A percentile compares a stretch with the other conserved stretches of the same genome.
Evolutionary conservation across 805 yeast genomes (phyloP).

Genomic region (Kregervanrija pseudodelftensis): DNA sequence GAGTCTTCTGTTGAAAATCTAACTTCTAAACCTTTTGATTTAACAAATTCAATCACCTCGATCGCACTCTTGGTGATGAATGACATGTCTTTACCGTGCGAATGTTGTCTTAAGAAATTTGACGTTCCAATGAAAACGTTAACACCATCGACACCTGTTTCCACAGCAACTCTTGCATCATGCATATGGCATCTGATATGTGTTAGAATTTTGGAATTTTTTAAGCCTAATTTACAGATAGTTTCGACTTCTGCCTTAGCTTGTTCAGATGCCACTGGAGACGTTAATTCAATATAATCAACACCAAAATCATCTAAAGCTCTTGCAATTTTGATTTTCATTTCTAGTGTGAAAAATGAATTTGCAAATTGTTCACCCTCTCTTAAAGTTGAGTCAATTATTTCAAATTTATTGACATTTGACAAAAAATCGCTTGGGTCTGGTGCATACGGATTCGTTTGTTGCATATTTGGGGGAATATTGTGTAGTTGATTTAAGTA

Average conservation of each 20-base stretch:
- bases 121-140: slow-evolving; percentile 57
- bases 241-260: slow-evolving; percentile 52
- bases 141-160: slow-evolving; percentile 58
- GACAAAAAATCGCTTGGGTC: slow-evolving; percentile 52
- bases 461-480: too few species aligned
- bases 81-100: slow-evolving; percentile 57
- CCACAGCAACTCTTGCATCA: slow-evolving; percentile 54
- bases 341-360: slow-evolving; percentile 51
- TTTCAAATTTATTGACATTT: slow-evolving; percentile 44
- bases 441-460: slow-evolving; percentile 49
- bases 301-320: slow-evolving; percentile 57
- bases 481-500: not conserved
- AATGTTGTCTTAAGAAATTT: slow-evolving; percentile 47
- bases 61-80: slow-evolving; percentile 50
- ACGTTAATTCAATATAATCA: slow-evolving; percentile 53
- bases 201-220: slow-evolving; percentile 46
- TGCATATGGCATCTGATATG: slow-evolving; percentile 59
- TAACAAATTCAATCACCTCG: slow-evolving; percentile 54
- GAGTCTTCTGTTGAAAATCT: slow-evolving; percentile 55
- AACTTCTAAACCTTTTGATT: slow-evolving; percentile 52
- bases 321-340: slow-evolving; percentile 51
- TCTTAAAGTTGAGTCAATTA: slow-evolving; percentile 53
- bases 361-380: slow-evolving; percentile 62
- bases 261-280: slow-evolving; percentile 55
- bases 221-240: slow-evolving; percentile 51